Base-by-base conservation (phyloP, 441 rosid genomes). In the Corymbia citriodora region DNA sequence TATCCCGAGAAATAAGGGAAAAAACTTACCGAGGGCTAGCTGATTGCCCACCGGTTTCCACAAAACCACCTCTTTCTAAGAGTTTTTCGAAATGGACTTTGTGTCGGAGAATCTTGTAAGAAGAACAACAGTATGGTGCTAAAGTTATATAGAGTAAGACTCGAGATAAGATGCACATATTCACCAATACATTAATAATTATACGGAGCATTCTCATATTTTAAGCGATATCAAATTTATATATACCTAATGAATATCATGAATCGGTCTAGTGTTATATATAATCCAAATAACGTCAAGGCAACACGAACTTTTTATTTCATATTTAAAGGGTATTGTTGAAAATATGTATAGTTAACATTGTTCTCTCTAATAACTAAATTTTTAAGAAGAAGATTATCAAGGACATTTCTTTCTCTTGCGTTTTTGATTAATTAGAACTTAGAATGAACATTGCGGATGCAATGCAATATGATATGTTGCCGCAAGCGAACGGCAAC, bases 191-290 rank as follows among this genome's bases (percentile, higher is more conserved):
- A 79, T 79, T 45, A 9, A 70, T 33, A 33, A 16, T 3, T 79
- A 23, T 7, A 23, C 10, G 2, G 13, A 79, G 4, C 18, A 14
- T 79, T 74, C 31, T 79, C 1, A 5, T 45, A 10, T 45, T 13
- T 79, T 23, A 45, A 45, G 85, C 3, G 17, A 11, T 7, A 12
- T 79, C 18, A 1, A 31, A 7, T 25, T 48, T 12, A 45, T 79
- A 45, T 45, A 45, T 45, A 45, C 11, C 29, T 3, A 45, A 2
- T 0, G 2, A 45, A 45, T 45, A 79, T 79, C 10, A 79, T 7
- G 18, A 9, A 45, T 5, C 0, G 5, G 0, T 79, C 2, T 3
- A 7, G 3, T 45, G 23, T 79, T 45, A 79, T 12, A 79, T 13
- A 12, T 25, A 12, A 10, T 79, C 5, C 13, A 45, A 23, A 23